Evolutionary conservation across 1,139 yeast species (phyloP).

Genomic region (Tardiomyces digboiensis): DNA sequence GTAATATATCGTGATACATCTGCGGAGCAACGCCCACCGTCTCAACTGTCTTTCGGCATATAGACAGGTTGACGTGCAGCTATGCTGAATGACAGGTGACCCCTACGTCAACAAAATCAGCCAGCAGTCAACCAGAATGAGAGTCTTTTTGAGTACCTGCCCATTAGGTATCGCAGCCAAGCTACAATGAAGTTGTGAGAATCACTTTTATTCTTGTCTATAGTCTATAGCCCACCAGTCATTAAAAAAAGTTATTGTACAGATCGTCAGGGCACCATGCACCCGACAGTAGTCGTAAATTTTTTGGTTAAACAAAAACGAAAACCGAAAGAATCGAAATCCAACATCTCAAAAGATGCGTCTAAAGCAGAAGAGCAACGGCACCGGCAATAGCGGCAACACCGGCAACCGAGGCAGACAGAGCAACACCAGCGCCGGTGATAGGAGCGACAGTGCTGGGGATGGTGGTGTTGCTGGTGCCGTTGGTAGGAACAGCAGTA

Average conservation of each 20-base stretch:
- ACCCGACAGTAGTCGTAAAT: background rate
- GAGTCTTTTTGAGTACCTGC: too few species aligned
- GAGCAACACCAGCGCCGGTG: slow-evolving; percentile 2
- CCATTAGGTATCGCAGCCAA: too few species aligned
- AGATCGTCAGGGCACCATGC: background rate
- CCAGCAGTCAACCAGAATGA: too few species aligned
- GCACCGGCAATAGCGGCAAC: slow-evolving; percentile 4
- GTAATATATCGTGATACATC: too few species aligned
- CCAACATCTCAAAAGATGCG: background rate
- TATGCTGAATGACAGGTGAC: too few species aligned
- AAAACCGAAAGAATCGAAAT: background rate
- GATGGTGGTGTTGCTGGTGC: slow-evolving; percentile 1
- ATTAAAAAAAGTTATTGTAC: background rate
- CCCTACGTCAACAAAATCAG: too few species aligned
- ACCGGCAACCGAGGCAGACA: slow-evolving; percentile 1
- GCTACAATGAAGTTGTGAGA: too few species aligned
- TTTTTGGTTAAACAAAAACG: background rate
- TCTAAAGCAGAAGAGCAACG: slow-evolving; percentile 3
- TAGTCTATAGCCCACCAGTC: too few species aligned
- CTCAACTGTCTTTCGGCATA: too few species aligned
- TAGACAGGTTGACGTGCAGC: too few species aligned
- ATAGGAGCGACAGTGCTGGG: background rate
- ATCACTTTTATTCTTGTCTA: too few species aligned
- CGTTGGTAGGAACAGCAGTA: slow-evolving; percentile 1
- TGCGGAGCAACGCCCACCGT: too few species aligned